Percentiles rank a stretch among this genome's conserved stretches.
Evolutionary conservation across 148 eudicot genomes (phyloP).

Genomic region (Bassia scoparia): DNA sequence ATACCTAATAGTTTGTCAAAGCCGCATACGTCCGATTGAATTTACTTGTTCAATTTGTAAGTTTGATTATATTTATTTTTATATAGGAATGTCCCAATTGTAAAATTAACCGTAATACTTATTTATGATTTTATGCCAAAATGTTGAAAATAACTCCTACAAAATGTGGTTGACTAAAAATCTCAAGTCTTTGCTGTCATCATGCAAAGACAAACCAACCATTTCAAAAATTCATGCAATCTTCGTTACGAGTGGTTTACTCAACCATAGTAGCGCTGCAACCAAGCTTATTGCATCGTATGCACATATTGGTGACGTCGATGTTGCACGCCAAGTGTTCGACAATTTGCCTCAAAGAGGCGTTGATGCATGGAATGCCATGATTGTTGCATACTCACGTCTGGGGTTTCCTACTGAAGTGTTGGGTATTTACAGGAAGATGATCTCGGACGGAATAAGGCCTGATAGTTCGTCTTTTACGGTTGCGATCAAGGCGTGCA

Average conservation of each 20-base stretch:
- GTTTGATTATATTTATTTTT: no score
- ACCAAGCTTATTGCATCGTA: slow-evolving; percentile 52
- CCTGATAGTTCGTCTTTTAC: slow-evolving; percentile 86
- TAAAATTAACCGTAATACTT: no score
- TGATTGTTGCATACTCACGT: slow-evolving; percentile 51
- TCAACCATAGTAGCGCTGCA: slow-evolving; percentile 32
- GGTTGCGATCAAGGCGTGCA: slow-evolving; percentile 61
- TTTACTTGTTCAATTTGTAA: no score
- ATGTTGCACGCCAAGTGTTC: slow-evolving; percentile 52
- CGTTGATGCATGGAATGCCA: slow-evolving; percentile 63
- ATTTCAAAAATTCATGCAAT: slow-evolving; percentile 53
- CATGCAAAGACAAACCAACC: slow-evolving; percentile 37
- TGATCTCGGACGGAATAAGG: slow-evolving; percentile 44
- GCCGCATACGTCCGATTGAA: no score
- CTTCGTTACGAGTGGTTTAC: slow-evolving; percentile 39
- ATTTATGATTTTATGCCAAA: no score
- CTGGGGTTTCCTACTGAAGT: slow-evolving; percentile 36
- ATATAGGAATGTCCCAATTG: no score
- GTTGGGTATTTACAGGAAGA: slow-evolving; percentile 33
- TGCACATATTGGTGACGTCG: slow-evolving; percentile 39
- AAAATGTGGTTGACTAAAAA: slow-evolving; percentile 31
- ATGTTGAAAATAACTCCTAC: no score
- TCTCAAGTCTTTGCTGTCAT: slow-evolving; percentile 36
- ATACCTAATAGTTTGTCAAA: no score
- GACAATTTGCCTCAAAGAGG: slow-evolving; percentile 52